A percentile compares a stretch with the other conserved stretches of the same genome.
phyloP scores from a whole-genome alignment of 2,329 filamentous ascomycete genomes.

The Berkeleyomyces rouxiae region DNA sequence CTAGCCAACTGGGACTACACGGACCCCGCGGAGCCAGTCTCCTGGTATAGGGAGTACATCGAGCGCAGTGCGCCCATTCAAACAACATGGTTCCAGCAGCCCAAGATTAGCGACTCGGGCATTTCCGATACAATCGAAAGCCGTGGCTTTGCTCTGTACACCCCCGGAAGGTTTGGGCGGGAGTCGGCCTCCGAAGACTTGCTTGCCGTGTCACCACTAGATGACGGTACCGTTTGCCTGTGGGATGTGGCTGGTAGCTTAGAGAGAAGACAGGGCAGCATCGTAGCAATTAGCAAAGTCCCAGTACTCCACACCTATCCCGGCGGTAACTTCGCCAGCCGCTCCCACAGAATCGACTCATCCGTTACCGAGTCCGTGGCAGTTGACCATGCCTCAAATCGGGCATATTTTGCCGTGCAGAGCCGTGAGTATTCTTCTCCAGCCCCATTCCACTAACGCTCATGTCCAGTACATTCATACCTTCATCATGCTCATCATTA shows the following conservation, averaged over 20 bases:
- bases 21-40: slow-evolving; percentile 51
- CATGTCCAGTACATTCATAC: not conserved
- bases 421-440: slow-evolving; percentile 34
- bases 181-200: slow-evolving; percentile 28
- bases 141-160: slow-evolving; percentile 55
- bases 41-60: slow-evolving; percentile 83
- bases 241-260: slow-evolving; percentile 56
- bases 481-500: not conserved
- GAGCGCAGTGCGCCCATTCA: slow-evolving; percentile 60
- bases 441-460: not conserved
- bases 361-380: slow-evolving; percentile 68
- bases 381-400: slow-evolving; percentile 49
- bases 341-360: slow-evolving; percentile 32
- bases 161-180: slow-evolving; percentile 27
- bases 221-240: slow-evolving; percentile 70
- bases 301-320: slow-evolving; percentile 36
- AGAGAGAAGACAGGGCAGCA: slow-evolving; percentile 36
- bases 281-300: slow-evolving; percentile 47
- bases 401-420: slow-evolving; percentile 67
- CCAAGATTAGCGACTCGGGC: slow-evolving; percentile 27
- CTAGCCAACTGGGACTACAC: slow-evolving; percentile 72
- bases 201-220: slow-evolving; percentile 58
- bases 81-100: slow-evolving; percentile 60
- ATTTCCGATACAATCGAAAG: slow-evolving; percentile 42
- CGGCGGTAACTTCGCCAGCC: not conserved